Evolutionary conservation across 139 green algal species (phyloP).

Genomic region (Tetradesmus lagerheimii): DNA sequence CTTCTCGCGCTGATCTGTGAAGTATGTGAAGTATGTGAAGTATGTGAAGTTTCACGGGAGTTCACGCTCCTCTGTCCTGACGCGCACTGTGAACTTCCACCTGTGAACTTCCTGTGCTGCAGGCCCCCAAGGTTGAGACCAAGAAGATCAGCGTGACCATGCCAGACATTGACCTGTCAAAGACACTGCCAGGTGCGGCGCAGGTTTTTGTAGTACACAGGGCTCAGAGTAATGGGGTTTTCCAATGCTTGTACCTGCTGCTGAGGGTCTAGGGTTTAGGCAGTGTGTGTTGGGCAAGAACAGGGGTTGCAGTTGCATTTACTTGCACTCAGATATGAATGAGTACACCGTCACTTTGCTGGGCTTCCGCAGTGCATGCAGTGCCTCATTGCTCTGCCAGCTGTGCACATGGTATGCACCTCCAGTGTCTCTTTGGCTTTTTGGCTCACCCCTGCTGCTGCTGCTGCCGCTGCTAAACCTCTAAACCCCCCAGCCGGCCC

Average conservation of each 20-base stretch:
- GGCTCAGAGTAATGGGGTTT: too few relatives aligned
- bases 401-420: background rate
- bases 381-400: background rate
- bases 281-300: too few relatives aligned
- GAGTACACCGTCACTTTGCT: too few relatives aligned
- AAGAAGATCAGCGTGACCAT: background rate
- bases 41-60: too few relatives aligned
- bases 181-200: background rate
- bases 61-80: background rate
- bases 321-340: too few relatives aligned
- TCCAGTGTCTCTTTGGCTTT: too few relatives aligned
- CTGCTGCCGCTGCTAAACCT: background rate
- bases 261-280: too few relatives aligned
- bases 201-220: background rate
- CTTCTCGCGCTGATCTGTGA: too few relatives aligned
- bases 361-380: too few relatives aligned
- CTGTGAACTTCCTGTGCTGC: background rate
- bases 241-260: too few relatives aligned
- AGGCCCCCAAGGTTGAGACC: slow-evolving; percentile 8
- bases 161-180: slow-evolving; percentile 36
- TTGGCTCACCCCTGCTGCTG: background rate
- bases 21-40: too few relatives aligned
- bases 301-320: too few relatives aligned
- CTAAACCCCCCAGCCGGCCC: background rate
- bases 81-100: background rate